A percentile compares a stretch with the other conserved stretches of the same genome.
Conservation (phyloP, 192 early-diverging fungal genomes). For the Coemansia sp. region DNA sequence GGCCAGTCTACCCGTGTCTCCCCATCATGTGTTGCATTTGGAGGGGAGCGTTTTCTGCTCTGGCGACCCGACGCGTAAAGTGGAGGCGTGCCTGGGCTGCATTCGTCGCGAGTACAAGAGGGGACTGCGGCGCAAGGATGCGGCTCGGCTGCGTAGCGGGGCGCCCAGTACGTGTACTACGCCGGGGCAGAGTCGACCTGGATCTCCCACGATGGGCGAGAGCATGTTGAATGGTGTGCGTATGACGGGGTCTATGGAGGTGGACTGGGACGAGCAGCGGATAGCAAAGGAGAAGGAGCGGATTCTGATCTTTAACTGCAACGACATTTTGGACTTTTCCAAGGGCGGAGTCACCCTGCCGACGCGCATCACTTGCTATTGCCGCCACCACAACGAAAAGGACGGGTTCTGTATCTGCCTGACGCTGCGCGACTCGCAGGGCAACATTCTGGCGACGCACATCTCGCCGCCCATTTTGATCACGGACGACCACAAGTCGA, state of each 20-base stretch:
- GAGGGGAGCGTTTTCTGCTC: conserved; percentile 86
- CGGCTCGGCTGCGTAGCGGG: conserved; percentile 25
- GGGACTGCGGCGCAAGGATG: conserved; percentile 58
- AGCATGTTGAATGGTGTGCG: conserved; percentile 18
- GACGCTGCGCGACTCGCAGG: conserved; percentile 65
- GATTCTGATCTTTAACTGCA: conserved; percentile 87
- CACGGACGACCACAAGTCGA: conserved; percentile 96
- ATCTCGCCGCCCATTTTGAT: conserved; percentile 92
- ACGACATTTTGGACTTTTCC: conserved; percentile 79
- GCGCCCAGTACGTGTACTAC: conserved; percentile 54
- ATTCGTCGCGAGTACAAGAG: conserved; percentile 80
- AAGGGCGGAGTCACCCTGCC: conserved; percentile 86
- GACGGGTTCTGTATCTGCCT: conserved; percentile 89
- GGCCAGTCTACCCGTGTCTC: conserved; percentile 42
- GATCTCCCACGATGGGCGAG: conserved; percentile 43
- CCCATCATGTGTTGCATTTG: conserved; percentile 61
- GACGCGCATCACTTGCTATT: conserved; percentile 94
- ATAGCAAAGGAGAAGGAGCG: conserved; percentile 72
- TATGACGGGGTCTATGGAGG: conserved; percentile 56
- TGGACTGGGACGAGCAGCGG: conserved; percentile 62
- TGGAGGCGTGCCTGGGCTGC: conserved; percentile 79
- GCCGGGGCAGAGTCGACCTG: conserved; percentile 56
- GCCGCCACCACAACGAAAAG: conserved; percentile 93
- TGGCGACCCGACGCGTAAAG: conserved; percentile 69
- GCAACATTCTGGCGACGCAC: conserved; percentile 68